Conservation (phyloP, 805 yeast genomes). For the Candida methanosorbosa region DNA sequence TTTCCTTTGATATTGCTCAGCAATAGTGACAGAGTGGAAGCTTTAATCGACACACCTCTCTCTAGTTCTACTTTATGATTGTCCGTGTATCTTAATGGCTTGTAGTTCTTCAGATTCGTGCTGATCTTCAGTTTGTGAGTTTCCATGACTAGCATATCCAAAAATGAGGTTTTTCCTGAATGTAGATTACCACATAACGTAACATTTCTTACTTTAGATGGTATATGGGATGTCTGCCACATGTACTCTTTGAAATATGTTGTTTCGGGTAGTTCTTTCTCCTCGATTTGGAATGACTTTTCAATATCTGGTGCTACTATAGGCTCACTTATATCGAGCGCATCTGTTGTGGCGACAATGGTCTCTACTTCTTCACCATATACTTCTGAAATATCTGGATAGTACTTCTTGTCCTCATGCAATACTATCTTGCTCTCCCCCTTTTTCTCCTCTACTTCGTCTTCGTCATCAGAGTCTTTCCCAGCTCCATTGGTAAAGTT, state of each 20-base stretch:
- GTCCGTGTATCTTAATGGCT: conserved; percentile 60
- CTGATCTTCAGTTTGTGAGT: conserved; percentile 43
- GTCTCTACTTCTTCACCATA: conserved; percentile 63
- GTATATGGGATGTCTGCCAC: conserved; percentile 34
- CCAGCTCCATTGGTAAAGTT: background rate
- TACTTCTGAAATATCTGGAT: conserved; percentile 34
- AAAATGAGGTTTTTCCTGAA: conserved; percentile 77
- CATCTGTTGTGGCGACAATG: conserved; percentile 40
- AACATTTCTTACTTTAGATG: conserved; percentile 64
- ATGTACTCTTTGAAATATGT: conserved; percentile 57
- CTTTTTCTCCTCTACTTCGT: conserved; percentile 8
- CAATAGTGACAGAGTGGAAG: conserved; percentile 54
- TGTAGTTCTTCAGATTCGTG: conserved; percentile 28
- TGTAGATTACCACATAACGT: conserved; percentile 75
- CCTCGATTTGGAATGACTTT: conserved; percentile 40
- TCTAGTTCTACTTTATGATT: conserved; percentile 59
- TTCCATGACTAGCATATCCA: conserved; percentile 59
- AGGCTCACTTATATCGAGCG: conserved; percentile 45
- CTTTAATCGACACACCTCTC: conserved; percentile 60
- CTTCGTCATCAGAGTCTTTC: conserved; percentile 18
- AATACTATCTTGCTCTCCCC: conserved; percentile 23
- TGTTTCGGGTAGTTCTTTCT: conserved; percentile 46
- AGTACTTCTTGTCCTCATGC: conserved; percentile 36
- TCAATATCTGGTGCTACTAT: conserved; percentile 45
- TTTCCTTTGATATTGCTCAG: conserved; percentile 42